These are phyloP conservation scores for Wickerhamomyces queroliae DNA, from an alignment of 805 yeast species.

Conservation along the genomic window DNA sequence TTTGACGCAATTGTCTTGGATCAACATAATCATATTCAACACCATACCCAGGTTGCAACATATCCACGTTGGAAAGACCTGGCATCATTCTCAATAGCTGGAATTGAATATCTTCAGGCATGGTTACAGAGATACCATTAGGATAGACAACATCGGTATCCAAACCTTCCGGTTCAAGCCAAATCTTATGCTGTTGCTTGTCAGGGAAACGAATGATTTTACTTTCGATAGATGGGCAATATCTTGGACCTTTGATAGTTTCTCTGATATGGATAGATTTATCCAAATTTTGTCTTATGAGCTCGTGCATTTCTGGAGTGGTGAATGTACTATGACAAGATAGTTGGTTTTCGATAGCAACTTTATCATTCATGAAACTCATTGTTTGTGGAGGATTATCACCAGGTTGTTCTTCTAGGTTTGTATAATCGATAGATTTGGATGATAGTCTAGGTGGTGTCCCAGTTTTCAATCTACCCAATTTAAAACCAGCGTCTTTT, in stretches of 20 bases:
- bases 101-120: constrained; percentile 91
- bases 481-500: constrained; percentile 64
- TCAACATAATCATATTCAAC: constrained; percentile 96
- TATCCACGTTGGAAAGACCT: constrained; percentile 83
- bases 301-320: constrained; percentile 64
- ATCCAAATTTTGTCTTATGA: constrained; percentile 65
- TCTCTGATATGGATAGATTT: constrained; percentile 88
- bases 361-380: constrained; percentile 74
- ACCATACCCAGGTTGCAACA: constrained; percentile 97
- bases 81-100: constrained; percentile 70
- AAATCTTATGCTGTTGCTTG: constrained; percentile 70
- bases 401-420: constrained; percentile 67
- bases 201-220: constrained; percentile 78
- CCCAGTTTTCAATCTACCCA: constrained; percentile 93
- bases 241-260: constrained; percentile 93
- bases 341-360: constrained; percentile 55
- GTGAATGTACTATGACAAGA: constrained; percentile 77
- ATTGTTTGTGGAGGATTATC: constrained; percentile 86
- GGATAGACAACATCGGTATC: constrained; percentile 88
- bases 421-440: constrained; percentile 60
- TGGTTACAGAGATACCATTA: constrained; percentile 91
- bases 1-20: constrained; percentile 75
- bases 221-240: constrained; percentile 95
- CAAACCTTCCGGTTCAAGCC: constrained; percentile 97
- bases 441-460: constrained; percentile 89